Percentiles rank a stretch among this genome's conserved stretches.
Evolutionary conservation across 805 yeast genomes (phyloP).

Genomic region (Wickerhamiella musiphila): DNA sequence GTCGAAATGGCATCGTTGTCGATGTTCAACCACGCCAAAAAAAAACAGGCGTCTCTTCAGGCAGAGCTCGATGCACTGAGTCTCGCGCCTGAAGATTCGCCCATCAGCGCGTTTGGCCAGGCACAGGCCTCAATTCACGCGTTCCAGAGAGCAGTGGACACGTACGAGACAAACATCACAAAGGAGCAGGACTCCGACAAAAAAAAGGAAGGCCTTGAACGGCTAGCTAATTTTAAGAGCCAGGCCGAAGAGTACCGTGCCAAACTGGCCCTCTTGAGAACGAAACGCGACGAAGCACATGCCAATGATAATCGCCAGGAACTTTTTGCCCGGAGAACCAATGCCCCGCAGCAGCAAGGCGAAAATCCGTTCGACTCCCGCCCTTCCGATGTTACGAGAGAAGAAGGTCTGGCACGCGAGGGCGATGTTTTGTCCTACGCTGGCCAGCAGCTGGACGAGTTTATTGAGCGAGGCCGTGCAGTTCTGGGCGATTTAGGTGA

Average conservation of each 20-base stretch:
- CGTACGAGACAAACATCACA: conserved; percentile 38
- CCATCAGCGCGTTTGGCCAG: conserved; percentile 56
- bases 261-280: conserved; percentile 37
- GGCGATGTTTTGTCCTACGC: conserved; percentile 41
- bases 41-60: conserved; percentile 59
- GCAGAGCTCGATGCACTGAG: conserved; percentile 47
- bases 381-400: conserved; percentile 20
- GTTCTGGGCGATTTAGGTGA: conserved; percentile 75
- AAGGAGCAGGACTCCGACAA: conserved; percentile 42
- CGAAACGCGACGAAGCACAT: conserved; percentile 34
- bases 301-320: conserved; percentile 34
- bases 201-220: conserved; percentile 37
- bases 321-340: conserved; percentile 35
- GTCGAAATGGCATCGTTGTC: too few species aligned
- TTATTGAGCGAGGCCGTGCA: conserved; percentile 72
- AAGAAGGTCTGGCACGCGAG: conserved; percentile 57
- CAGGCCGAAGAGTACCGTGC: conserved; percentile 27
- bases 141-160: conserved; percentile 57
- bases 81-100: conserved; percentile 45
- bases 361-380: conserved; percentile 19
- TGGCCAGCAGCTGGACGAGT: conserved; percentile 70
- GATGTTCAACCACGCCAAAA: conserved; percentile 73
- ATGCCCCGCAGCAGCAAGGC: conserved; percentile 12
- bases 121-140: conserved; percentile 67
- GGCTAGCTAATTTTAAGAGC: conserved; percentile 39